Conservation (phyloP, 2,329 filamentous ascomycete species). For the Parastagonospora nodorum region DNA sequence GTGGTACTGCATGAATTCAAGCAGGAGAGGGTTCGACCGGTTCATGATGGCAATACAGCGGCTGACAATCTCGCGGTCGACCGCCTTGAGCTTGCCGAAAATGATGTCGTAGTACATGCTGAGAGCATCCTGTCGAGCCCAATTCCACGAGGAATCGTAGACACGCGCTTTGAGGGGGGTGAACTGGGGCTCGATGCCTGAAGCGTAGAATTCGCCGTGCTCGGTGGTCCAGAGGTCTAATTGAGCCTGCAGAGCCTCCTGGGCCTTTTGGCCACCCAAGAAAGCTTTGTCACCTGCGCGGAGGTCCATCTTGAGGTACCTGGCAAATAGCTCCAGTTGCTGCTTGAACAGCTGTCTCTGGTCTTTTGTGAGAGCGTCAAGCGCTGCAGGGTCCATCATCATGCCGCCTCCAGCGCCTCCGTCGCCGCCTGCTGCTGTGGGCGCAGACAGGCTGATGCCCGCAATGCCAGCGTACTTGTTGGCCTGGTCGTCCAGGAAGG, state of each 20-base stretch:
- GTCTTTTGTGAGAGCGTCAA: slow-evolving; percentile 96
- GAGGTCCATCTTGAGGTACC: slow-evolving; percentile 96
- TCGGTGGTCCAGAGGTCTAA: slow-evolving; percentile 93
- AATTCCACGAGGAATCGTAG: slow-evolving; percentile 99
- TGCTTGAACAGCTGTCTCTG: slow-evolving; percentile 97
- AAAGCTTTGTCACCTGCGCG: slow-evolving; percentile 95
- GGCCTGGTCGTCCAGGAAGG: slow-evolving; percentile 83
- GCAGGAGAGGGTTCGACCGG: slow-evolving; percentile 89
- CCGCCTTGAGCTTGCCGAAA: slow-evolving; percentile 88
- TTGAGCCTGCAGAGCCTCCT: slow-evolving; percentile 87
- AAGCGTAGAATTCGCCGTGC: slow-evolving; percentile 94
- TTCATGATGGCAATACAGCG: slow-evolving; percentile 99
- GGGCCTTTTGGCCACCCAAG: slow-evolving; percentile 80
- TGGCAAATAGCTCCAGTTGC: slow-evolving; percentile 90
- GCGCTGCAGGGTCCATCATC: slow-evolving; percentile 99
- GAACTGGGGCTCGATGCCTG: slow-evolving; percentile 93
- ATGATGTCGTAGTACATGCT: slow-evolving; percentile 99
- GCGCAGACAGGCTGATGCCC: slow-evolving; percentile 81
- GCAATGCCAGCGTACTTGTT: slow-evolving; percentile 87
- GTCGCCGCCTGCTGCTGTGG: slow-evolving; percentile 71
- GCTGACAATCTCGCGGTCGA: slow-evolving; percentile 97
- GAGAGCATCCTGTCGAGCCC: slow-evolving; percentile 95
- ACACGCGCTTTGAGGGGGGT: slow-evolving; percentile 90
- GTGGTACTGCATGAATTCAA: slow-evolving; percentile 99
- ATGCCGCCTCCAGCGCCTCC: slow-evolving; percentile 79